Evolutionary conservation across 176 grass and related monocot genomes (phyloP).

Genomic region (Dactylis glomerata): DNA sequence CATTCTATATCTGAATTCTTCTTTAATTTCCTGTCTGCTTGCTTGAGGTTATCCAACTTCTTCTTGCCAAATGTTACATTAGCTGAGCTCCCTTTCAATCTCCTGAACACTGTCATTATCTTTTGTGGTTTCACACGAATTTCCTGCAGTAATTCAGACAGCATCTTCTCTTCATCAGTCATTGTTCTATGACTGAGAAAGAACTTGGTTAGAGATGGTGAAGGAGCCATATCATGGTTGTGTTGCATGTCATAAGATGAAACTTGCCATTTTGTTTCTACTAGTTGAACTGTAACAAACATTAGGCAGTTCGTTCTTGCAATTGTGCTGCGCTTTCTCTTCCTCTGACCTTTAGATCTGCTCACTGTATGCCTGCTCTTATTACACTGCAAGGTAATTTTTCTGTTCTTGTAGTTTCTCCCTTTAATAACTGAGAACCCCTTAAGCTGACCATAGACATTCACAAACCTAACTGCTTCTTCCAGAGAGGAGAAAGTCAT

Average conservation of each 20-base stretch:
- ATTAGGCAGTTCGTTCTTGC: neutral
- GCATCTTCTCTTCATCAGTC: neutral
- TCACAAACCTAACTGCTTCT: too few relatives aligned
- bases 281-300: constrained; percentile 2
- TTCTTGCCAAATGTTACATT: neutral
- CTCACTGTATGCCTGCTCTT: too few relatives aligned
- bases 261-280: neutral
- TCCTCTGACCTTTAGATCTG: too few relatives aligned
- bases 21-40: neutral
- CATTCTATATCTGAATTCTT: neutral
- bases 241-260: neutral
- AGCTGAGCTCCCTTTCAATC: neutral
- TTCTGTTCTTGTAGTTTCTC: too few relatives aligned
- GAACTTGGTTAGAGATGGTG: neutral
- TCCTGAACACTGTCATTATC: neutral
- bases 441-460: too few relatives aligned
- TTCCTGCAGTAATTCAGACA: neutral
- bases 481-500: too few relatives aligned
- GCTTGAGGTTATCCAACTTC: neutral
- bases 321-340: neutral
- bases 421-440: too few relatives aligned
- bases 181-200: neutral
- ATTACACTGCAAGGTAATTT: too few relatives aligned
- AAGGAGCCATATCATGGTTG: neutral
- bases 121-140: neutral